Conservation (phyloP, 352 stramenopile species). For the Globisporangium mamillatum region DNA sequence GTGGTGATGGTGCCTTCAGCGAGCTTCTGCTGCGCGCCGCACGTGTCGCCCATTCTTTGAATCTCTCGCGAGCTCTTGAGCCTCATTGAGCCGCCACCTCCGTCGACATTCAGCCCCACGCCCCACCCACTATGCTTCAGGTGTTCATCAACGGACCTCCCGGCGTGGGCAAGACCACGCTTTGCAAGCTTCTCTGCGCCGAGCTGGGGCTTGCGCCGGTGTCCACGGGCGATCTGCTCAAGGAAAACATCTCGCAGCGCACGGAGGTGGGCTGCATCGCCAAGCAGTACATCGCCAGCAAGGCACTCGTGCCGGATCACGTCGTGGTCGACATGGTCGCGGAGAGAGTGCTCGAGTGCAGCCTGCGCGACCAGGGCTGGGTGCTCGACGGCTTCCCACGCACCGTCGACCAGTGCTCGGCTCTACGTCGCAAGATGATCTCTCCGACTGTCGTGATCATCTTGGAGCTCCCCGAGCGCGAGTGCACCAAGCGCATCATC, state of each 20-base stretch:
- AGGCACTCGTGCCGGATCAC: constrained; percentile 63
- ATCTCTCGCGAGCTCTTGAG: background rate
- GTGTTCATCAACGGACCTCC: constrained; percentile 70
- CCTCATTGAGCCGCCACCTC: background rate
- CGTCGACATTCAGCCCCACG: background rate
- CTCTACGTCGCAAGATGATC: constrained; percentile 47
- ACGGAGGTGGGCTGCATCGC: constrained; percentile 52
- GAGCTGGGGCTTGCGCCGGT: constrained; percentile 60
- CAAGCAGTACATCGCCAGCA: constrained; percentile 65
- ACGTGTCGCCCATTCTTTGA: background rate
- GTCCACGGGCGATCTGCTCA: constrained; percentile 64
- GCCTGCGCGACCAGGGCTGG: constrained; percentile 38
- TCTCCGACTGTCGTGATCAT: constrained; percentile 51
- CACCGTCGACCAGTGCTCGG: constrained; percentile 51
- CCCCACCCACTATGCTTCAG: constrained; percentile 40
- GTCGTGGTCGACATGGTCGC: constrained; percentile 81
- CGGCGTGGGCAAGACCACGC: constrained; percentile 63
- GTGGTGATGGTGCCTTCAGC: background rate
- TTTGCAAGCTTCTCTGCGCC: constrained; percentile 54
- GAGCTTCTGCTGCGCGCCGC: background rate
- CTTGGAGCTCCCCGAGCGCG: constrained; percentile 45
- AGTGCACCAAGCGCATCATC: constrained; percentile 48
- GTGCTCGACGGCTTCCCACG: constrained; percentile 77
- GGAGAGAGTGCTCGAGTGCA: constrained; percentile 43
- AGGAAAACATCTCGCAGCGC: constrained; percentile 62